Evolutionary conservation across 2,329 filamentous ascomycete species (phyloP).

Genomic region (Chrysosphaeria jannelii): DNA sequence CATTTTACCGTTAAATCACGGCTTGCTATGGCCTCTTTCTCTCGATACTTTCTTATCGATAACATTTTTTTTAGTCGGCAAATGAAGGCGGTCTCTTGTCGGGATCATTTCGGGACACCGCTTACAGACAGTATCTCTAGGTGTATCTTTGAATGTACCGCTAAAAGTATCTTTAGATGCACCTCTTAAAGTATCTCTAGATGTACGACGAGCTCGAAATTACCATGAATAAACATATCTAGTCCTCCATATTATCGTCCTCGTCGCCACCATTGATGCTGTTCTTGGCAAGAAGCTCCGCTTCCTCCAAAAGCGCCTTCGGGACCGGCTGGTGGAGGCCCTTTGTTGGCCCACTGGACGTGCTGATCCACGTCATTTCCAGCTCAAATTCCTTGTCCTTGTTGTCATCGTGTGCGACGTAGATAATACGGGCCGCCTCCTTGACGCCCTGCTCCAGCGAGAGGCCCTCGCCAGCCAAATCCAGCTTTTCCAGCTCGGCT

Average conservation of each 20-base stretch:
- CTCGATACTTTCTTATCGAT: too few relatives aligned
- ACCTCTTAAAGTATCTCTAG: too few relatives aligned
- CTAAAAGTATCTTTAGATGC: too few relatives aligned
- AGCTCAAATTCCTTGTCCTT: constrained; percentile 99
- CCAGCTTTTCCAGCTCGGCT: constrained; percentile 92
- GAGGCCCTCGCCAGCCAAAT: constrained; percentile 48
- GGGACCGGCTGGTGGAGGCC: constrained; percentile 83
- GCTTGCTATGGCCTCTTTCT: too few relatives aligned
- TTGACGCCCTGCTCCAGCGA: constrained; percentile 71
- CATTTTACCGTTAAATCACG: too few relatives aligned
- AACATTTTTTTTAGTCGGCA: too few relatives aligned
- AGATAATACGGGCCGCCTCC: constrained; percentile 90
- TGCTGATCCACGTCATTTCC: constrained; percentile 96
- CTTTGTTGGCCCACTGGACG: constrained; percentile 58
- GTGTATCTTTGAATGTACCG: neutral
- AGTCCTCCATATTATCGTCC: constrained; percentile 73
- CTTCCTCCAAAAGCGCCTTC: constrained; percentile 68
- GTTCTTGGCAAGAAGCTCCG: constrained; percentile 76
- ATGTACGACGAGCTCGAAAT: too few relatives aligned
- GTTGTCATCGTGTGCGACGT: constrained; percentile 91
- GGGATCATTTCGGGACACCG: too few relatives aligned
- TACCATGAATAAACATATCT: too few relatives aligned
- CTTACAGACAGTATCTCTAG: neutral
- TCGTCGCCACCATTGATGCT: constrained; percentile 68
- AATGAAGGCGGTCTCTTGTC: too few relatives aligned